phyloP scores from a whole-genome alignment of 768 basidiomycete genomes.

The Peribolospora baueri region DNA sequence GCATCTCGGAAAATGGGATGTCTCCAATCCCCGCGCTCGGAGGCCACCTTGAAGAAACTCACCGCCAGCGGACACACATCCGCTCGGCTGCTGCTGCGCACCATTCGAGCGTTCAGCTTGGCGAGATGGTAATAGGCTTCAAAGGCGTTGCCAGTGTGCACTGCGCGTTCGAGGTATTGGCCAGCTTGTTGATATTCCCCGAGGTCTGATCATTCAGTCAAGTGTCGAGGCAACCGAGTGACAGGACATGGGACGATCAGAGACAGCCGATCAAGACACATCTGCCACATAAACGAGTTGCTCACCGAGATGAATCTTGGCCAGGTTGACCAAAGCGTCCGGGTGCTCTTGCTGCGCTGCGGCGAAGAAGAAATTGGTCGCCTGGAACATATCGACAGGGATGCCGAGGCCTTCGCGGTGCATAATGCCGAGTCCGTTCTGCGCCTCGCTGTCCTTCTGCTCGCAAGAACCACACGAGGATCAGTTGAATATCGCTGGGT shows the following conservation, averaged over 20 bases:
- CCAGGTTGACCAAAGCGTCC: conserved; percentile 76
- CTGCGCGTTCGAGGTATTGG: conserved; percentile 56
- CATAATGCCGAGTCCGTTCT: conserved; percentile 76
- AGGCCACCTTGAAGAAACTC: conserved; percentile 74
- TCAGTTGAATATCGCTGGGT: not conserved
- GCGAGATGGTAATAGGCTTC: conserved; percentile 89
- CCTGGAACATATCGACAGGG: conserved; percentile 38
- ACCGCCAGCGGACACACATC: conserved; percentile 60
- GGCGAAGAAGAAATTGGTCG: conserved; percentile 39
- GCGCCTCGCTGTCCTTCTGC: conserved; percentile 62
- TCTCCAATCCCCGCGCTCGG: conserved; percentile 64
- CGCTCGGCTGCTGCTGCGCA: conserved; percentile 24
- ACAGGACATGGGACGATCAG: not conserved
- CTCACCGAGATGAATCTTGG: conserved; percentile 30
- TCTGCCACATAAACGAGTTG: not conserved
- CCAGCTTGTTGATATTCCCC: conserved; percentile 44
- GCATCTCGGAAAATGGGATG: conserved; percentile 55
- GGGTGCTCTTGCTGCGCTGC: conserved; percentile 74
- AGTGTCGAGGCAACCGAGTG: conserved; percentile 2
- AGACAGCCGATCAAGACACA: conserved; percentile 33
- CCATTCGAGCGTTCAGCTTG: conserved; percentile 35
- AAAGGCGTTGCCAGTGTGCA: conserved; percentile 69
- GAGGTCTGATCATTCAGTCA: conserved; percentile 26
- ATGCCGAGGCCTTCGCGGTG: conserved; percentile 66
- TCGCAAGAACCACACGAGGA: conserved; percentile 13